phyloP scores from a whole-genome alignment of 805 yeast genomes.

The Diddensiella santjacobensis region DNA sequence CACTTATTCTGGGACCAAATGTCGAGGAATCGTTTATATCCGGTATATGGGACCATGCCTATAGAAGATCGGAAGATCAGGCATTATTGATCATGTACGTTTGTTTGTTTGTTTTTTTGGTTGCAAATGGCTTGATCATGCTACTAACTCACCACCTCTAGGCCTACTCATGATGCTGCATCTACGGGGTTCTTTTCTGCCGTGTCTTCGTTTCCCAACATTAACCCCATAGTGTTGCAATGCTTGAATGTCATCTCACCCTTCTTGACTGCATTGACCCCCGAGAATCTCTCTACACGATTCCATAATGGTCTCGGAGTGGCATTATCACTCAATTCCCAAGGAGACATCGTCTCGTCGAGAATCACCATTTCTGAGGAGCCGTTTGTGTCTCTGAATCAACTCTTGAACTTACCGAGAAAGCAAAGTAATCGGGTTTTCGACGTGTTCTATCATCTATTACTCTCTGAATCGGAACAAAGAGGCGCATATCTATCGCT shows the following conservation, averaged over 20 bases:
- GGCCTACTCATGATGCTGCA: constrained; percentile 31
- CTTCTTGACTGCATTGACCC: constrained; percentile 37
- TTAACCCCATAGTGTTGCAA: constrained; percentile 32
- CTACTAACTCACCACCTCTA: constrained; percentile 4
- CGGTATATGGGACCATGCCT: constrained; percentile 38
- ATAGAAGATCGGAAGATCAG: constrained; percentile 39
- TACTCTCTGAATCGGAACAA: constrained; percentile 31
- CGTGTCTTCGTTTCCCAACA: constrained; percentile 34
- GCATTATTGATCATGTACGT: constrained; percentile 32
- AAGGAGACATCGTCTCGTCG: constrained; percentile 32
- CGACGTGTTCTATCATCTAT: constrained; percentile 36
- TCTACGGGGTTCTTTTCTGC: constrained; percentile 31
- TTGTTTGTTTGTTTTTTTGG: neutral
- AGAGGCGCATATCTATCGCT: constrained; percentile 30
- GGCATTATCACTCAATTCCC: constrained; percentile 28
- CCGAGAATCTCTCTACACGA: constrained; percentile 32
- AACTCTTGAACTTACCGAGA: constrained; percentile 29
- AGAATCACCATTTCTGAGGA: constrained; percentile 29
- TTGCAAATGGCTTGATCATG: neutral
- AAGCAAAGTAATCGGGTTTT: constrained; percentile 30
- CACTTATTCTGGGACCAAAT: constrained; percentile 29
- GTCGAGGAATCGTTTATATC: constrained; percentile 34
- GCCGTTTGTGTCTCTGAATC: constrained; percentile 32
- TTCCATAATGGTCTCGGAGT: constrained; percentile 36
- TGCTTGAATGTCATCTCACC: constrained; percentile 37